Percentiles rank a stretch among this genome's conserved stretches.
Evolutionary conservation across 768 basidiomycete species (phyloP).

Genomic region (Suillus variegatus): DNA sequence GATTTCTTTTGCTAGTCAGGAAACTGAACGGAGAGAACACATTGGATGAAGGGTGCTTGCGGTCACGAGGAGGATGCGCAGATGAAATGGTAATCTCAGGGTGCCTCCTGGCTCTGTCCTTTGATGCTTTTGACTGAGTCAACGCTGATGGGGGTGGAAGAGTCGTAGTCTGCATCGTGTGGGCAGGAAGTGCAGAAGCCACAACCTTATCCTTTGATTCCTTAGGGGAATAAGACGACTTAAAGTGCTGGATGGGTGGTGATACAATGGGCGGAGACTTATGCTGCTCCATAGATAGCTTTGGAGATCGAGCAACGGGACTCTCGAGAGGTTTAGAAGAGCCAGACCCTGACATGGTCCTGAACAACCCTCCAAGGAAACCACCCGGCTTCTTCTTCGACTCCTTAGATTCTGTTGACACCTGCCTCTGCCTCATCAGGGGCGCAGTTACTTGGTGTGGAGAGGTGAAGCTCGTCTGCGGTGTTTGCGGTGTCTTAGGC

Average conservation of each 20-base stretch:
- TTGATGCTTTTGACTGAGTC: slow-evolving; percentile 12
- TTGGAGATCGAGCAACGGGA: slow-evolving; percentile 21
- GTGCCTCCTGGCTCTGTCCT: slow-evolving; percentile 17
- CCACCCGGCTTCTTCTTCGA: slow-evolving; percentile 33
- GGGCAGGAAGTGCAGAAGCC: not conserved
- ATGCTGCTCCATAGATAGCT: slow-evolving; percentile 23
- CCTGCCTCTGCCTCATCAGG: slow-evolving; percentile 25
- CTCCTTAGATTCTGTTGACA: slow-evolving; percentile 34
- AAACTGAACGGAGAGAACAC: slow-evolving; percentile 67
- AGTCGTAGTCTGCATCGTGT: not conserved
- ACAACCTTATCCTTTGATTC: slow-evolving; percentile 15
- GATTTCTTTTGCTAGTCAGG: slow-evolving; percentile 56
- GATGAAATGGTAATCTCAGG: slow-evolving; percentile 32
- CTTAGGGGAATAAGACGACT: slow-evolving; percentile 17
- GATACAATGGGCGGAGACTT: slow-evolving; percentile 8
- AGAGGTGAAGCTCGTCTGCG: slow-evolving; percentile 6
- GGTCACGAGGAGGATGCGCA: slow-evolving; percentile 32
- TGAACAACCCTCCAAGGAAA: slow-evolving; percentile 30
- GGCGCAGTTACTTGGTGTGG: slow-evolving; percentile 12
- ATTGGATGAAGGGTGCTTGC: slow-evolving; percentile 44
- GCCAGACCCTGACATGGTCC: slow-evolving; percentile 32
- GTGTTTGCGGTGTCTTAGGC: slow-evolving; percentile 35
- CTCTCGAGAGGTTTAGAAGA: slow-evolving; percentile 31
- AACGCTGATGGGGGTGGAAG: slow-evolving; percentile 10
- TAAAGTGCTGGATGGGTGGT: slow-evolving; percentile 13